Evolutionary conservation across 768 basidiomycete genomes (phyloP), one percentile per base, ranked within the genome.

Genomic region (Piloderma croceum): DNA sequence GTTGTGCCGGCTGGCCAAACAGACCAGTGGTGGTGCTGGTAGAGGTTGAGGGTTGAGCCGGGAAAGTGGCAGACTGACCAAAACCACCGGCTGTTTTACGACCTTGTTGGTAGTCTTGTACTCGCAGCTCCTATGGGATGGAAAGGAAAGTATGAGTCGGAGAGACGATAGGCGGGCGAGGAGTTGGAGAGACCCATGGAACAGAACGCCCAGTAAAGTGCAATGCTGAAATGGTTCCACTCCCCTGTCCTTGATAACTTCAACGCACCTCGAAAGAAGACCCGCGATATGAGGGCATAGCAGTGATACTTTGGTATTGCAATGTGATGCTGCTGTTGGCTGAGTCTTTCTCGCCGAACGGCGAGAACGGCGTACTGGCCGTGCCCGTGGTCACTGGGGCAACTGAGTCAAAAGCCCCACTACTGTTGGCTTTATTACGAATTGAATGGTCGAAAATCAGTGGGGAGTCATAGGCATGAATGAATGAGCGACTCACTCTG

Each of bases 291-390:
- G 73, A 72, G 12, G 84, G 84, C 73, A 84, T 88, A 47, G 81
- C 82, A 13, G 81, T 75, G 39, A 90, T 90, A 25, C 81, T 75
- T 60, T 93, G 90, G 59, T 84, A 94, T 45, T 86, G 82, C 31
- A 83, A 67, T 4, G 67, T 76, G 10, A 62, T 43, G 36, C 38
- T 66, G 13, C 65, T 48, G 42, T 63, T 71, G 7, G 63, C 56
- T 12, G 64, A 51, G 48, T 92, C 90, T 50, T 88, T 88, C 54
- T 92, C 90, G 24, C 39, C 57, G 45, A 69, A 77, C 5, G 68
- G 62, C 32, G 59, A 57, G 54, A 81, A 92, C 3, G 75, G 59
- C 3, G 88, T 81, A 47, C 79, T 78, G 12, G 76, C 65, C 0
- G 85, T 74, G 27, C 90, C 90, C 11, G 78, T 80, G 2, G 80